Evolutionary conservation across 345 rosid genomes (phyloP).

Genomic region (Mallotus nudiflorus): DNA sequence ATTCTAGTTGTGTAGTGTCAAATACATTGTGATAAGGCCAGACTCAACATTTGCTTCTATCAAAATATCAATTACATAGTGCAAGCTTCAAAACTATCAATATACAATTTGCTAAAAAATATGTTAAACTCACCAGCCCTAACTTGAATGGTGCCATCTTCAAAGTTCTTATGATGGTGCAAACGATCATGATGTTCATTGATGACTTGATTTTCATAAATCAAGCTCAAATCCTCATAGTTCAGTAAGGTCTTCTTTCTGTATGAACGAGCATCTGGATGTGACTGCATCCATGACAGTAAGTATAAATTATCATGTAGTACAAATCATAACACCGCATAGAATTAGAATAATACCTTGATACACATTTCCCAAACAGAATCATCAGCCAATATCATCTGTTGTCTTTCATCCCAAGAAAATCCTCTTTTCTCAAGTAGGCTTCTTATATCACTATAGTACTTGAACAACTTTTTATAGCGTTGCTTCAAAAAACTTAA

Average conservation of each 20-base stretch:
- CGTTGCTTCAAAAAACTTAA: constrained; percentile 36
- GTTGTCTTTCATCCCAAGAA: constrained; percentile 49
- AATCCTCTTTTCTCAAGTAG: constrained; percentile 44
- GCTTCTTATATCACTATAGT: constrained; percentile 30
- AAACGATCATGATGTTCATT: constrained; percentile 21
- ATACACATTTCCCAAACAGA: constrained; percentile 43
- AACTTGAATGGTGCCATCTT: constrained; percentile 16
- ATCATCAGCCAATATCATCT: constrained; percentile 40
- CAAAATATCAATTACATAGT: neutral
- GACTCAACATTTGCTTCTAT: neutral
- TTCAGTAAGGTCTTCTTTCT: constrained; percentile 37
- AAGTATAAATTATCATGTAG: constrained; percentile 4
- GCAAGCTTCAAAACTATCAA: neutral
- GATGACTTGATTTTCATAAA: constrained; percentile 37
- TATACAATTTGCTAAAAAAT: neutral
- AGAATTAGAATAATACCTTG: constrained; percentile 27
- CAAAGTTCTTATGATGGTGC: constrained; percentile 17
- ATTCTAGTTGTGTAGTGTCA: neutral
- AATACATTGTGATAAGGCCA: neutral
- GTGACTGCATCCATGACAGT: constrained; percentile 30
- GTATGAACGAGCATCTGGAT: constrained; percentile 39
- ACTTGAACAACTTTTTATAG: constrained; percentile 40
- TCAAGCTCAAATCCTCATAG: constrained; percentile 43
- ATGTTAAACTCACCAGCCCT: constrained; percentile 26
- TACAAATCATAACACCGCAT: constrained; percentile 11